These are phyloP conservation scores for Epichloe gansuensis DNA, from an alignment of 2,329 filamentous ascomycete species.

Conservation along the genomic window DNA sequence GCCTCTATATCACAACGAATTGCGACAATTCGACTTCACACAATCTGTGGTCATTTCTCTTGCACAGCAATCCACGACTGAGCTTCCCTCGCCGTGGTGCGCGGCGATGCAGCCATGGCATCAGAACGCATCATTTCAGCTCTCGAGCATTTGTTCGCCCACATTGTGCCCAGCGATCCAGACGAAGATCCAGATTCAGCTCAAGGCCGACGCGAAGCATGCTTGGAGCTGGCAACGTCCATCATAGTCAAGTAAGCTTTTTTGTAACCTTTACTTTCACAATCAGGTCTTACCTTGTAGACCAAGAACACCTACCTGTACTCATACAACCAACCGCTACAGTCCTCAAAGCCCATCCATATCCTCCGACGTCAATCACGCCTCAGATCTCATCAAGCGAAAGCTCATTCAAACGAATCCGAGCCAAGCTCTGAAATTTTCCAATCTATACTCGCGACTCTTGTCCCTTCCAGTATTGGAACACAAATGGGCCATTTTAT, in stretches of 20 bases:
- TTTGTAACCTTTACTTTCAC: background rate
- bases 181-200: constrained; percentile 54
- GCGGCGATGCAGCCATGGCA: constrained; percentile 40
- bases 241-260: constrained; percentile 36
- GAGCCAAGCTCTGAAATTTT: constrained; percentile 70
- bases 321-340: background rate
- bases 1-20: too few relatives aligned
- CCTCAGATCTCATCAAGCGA: constrained; percentile 82
- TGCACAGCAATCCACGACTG: background rate
- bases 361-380: constrained; percentile 72
- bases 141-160: constrained; percentile 65
- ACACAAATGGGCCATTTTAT: constrained; percentile 94
- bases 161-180: constrained; percentile 54
- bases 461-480: constrained; percentile 83
- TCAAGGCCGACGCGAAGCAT: constrained; percentile 55
- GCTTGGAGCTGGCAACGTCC: constrained; percentile 37
- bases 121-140: constrained; percentile 62
- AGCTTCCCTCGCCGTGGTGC: constrained; percentile 10
- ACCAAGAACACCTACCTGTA: background rate
- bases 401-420: constrained; percentile 69
- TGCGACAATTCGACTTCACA: too few relatives aligned
- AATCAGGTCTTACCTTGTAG: background rate
- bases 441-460: constrained; percentile 80
- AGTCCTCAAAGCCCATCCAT: constrained; percentile 41
- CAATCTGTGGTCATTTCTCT: background rate